Evolutionary conservation across 768 basidiomycete species (phyloP), one percentile per base, ranked within the genome.

Genomic region (Hypholoma sublateritium): DNA sequence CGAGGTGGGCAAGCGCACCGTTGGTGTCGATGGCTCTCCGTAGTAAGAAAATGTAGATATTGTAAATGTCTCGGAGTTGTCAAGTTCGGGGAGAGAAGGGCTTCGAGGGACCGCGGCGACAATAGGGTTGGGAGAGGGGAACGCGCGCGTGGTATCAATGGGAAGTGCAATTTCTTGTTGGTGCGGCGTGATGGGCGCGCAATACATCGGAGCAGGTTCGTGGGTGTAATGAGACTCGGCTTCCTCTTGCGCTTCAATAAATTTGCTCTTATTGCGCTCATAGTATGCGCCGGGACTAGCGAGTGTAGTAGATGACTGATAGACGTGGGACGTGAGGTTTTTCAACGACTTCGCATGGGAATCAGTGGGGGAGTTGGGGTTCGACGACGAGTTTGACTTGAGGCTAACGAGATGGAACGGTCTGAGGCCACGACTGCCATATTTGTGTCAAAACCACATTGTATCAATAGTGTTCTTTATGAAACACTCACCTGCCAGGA

Each of bases 1-100:
- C 21, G 59, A 49, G 17, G 12, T 28, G 37, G 42, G 35, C 21
- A 50, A 9, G 5, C 42, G 34, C 13, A 43, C 32, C 17, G 22
- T 36, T 34, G 53, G 24, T 36, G 53, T 24, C 16, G 53, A 3
- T 11, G 12, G 25, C 5, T 43, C 17, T 3, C 54, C 59, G 24
- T 62, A 63, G 32, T 60, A 55, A 3, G 65, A 58, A 50, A 64
- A 60, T 0, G 63, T 57, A 24, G 48, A 45, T 14, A 61, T 59
- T 25, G 57, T 59, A 32, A 58, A 55, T 1, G 60, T 46, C 17
- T 60, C 58, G 34, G 50, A 55, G 46, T 50, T 45, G 24, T 59
- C 55, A n/a, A 57, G n/a, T 1, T 52, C 42, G 11, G 57, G 52
- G 37, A 53, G 45, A 5, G 44, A 50, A 13, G 28, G 32, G 13